Base-by-base conservation (phyloP, 140 eudicot genomes). In the Anethum foeniculum region DNA sequence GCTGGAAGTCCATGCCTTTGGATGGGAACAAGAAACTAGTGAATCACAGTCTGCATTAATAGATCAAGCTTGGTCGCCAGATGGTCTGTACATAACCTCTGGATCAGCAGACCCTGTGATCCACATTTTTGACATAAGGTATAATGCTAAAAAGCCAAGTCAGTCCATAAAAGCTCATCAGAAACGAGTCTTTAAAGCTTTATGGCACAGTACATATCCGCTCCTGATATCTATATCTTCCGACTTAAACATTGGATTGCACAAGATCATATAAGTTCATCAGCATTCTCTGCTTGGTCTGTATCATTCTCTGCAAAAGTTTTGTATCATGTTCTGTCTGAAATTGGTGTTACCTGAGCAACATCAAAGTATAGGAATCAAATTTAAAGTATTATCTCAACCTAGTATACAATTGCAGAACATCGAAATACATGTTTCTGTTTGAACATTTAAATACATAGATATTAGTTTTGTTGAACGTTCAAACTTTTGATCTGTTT, bases 41-140 rank as follows among this genome's bases (percentile, higher is more conserved):
- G 97, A 95, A 51, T 92, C 97, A 39, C 99, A 92, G 78, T 95
- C 99, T 0, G 97, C 99, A 30, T 85, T 95, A 71, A 92, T 95
- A 79, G 90, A 95, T 58, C 99, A 95, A 81, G 89, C 99, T 4
- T 95, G 99, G 97, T 92, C 99, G 9, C 97, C 99, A 3, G 97
- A 95, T 62, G 99, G 99, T 10, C 78, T 87, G 13, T 87, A 91
- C 81, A 76, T 95, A 36, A 88, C 93, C 36, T 95, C 99, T 2
- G 99, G 99, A 32, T 92, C 99, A 75, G 97, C 90, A 3, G 97
- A 95, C 82, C 99, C 97, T 2, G 80, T 82, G 78, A 85, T 95
- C 58, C 97, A 95, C 81, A 86, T 95, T 12, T 95, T 95, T 72
- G 99, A 95, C 77, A 92, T 95, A 69, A 81, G 99, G 82, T 92